Evolutionary conservation across 2,329 filamentous ascomycete genomes (phyloP), one percentile per base, ranked within the genome.

Genomic region (Elsinoe batatas): DNA sequence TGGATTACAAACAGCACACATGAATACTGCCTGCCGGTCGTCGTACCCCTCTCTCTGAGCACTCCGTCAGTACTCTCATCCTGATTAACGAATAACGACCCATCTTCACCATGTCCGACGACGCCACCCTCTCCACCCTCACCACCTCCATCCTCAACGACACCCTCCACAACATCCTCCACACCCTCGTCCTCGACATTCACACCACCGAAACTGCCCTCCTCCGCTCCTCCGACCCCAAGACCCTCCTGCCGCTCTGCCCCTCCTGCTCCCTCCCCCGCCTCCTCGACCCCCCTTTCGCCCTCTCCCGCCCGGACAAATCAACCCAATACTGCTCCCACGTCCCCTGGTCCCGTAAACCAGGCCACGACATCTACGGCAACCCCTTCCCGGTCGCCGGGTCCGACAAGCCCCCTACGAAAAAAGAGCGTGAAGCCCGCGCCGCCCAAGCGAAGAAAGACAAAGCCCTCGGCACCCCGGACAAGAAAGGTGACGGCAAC

Each of bases 181-280:
- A 87, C 69, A 85, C 88, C 67, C 76, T 88, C 53, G 76, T 88
- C 60, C 77, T 89, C 64, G 81, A 87, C 68, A 83, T 82, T 38
- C 88, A 91, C 68, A 85, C 84, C 61, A 80, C 87, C 62, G 88
- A 91, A 72, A 91, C 91, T 74, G 80, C 82, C 60, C 81, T 87
- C 54, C 82, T 84, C 55, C 89, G 88, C 65, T 85, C 85, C 13
- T 76, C 91, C 56, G 78, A 83, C 67, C 86, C 85, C 1, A 85
- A 83, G 3, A 85, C 81, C 13, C 76, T 78, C 55, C 84, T 90
- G 61, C 85, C 89, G 35, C 76, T 84, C 58, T 91, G 87, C 69
- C 80, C 82, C 56, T 80, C 82, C 67, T 91, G 87, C 71, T 84
- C 85, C 65, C 79, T 89, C 35, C 87, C 87, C 15, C 80, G 85